Conservation (phyloP, 2,329 filamentous ascomycete species). For the Teratosphaeriaceae sp. region DNA sequence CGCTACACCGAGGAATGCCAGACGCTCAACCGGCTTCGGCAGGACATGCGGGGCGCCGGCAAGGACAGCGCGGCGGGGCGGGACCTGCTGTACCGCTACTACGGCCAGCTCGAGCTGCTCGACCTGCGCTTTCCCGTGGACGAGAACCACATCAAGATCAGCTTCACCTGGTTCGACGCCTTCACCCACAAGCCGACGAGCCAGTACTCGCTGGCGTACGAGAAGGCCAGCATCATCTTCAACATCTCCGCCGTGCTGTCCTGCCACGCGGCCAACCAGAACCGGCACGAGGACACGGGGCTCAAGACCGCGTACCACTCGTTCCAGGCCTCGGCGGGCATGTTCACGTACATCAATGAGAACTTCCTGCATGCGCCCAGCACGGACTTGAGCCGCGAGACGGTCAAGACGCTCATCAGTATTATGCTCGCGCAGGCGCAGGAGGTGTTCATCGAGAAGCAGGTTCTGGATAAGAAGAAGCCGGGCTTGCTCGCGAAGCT, state of each 20-base stretch:
- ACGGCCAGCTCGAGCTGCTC: conserved; percentile 90
- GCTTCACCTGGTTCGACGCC: conserved; percentile 99
- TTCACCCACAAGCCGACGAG: conserved; percentile 97
- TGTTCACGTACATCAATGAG: conserved; percentile 99
- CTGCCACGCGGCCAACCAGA: conserved; percentile 89
- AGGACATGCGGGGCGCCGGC: conserved; percentile 96
- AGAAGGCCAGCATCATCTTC: conserved; percentile 99
- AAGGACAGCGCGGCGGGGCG: conserved; percentile 92
- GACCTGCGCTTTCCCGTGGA: conserved; percentile 95
- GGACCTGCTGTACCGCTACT: conserved; percentile 93
- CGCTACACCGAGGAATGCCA: conserved; percentile 92
- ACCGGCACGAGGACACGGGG: conserved; percentile 82
- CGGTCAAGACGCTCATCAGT: conserved; percentile 87
- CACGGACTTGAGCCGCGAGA: conserved; percentile 90
- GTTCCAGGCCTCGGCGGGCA: conserved; percentile 94
- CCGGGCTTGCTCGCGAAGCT: conserved; percentile 85
- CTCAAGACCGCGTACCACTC: conserved; percentile 97
- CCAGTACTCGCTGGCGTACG: conserved; percentile 93
- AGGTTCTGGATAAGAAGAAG: conserved; percentile 88
- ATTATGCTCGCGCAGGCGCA: conserved; percentile 94
- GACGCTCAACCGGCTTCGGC: conserved; percentile 86
- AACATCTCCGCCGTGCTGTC: conserved; percentile 97
- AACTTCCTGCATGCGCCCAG: conserved; percentile 97
- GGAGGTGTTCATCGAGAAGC: conserved; percentile 96
- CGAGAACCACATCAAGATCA: conserved; percentile 98